phyloP scores from a whole-genome alignment of 2,329 filamentous ascomycete species.

The Ophiostoma ips region DNA sequence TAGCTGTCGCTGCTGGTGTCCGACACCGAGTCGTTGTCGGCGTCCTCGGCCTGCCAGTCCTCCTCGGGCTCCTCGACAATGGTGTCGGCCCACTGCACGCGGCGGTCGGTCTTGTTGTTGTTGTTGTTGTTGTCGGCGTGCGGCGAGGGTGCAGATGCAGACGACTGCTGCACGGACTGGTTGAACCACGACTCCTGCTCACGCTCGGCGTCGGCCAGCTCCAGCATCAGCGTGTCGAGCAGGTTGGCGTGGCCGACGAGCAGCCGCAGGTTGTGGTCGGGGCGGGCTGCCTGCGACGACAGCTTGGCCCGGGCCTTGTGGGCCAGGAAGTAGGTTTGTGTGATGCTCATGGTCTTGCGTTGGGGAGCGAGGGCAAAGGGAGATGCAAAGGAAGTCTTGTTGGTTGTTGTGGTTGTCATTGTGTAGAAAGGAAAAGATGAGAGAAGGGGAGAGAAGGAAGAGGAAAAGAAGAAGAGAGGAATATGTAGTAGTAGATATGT shows the following conservation, averaged over 20 bases:
- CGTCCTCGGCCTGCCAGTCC: constrained; percentile 54
- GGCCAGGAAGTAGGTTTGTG: constrained; percentile 95
- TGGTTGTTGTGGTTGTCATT: constrained; percentile 13
- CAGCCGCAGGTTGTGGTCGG: constrained; percentile 87
- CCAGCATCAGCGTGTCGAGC: constrained; percentile 84
- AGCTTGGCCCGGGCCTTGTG: constrained; percentile 96
- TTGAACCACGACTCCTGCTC: constrained; percentile 98
- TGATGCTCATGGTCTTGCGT: constrained; percentile 90
- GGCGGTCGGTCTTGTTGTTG: constrained; percentile 35
- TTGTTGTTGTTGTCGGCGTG: constrained; percentile 18
- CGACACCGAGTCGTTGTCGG: constrained; percentile 39
- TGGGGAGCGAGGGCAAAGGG: constrained; percentile 23
- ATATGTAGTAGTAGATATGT: background rate
- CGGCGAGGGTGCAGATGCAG: constrained; percentile 20
- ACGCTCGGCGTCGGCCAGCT: constrained; percentile 79
- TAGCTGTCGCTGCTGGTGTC: constrained; percentile 31
- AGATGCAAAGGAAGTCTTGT: constrained; percentile 20
- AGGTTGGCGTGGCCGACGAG: constrained; percentile 98
- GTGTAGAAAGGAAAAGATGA: no score
- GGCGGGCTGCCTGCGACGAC: constrained; percentile 72
- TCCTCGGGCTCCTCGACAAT: constrained; percentile 61
- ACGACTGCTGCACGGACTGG: constrained; percentile 70
- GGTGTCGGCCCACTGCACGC: constrained; percentile 78
- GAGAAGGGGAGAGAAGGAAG: background rate
- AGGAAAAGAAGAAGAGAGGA: background rate